Base-by-base conservation (phyloP, 2,329 filamentous ascomycete species). In the Sporothrix euskadiensis region DNA sequence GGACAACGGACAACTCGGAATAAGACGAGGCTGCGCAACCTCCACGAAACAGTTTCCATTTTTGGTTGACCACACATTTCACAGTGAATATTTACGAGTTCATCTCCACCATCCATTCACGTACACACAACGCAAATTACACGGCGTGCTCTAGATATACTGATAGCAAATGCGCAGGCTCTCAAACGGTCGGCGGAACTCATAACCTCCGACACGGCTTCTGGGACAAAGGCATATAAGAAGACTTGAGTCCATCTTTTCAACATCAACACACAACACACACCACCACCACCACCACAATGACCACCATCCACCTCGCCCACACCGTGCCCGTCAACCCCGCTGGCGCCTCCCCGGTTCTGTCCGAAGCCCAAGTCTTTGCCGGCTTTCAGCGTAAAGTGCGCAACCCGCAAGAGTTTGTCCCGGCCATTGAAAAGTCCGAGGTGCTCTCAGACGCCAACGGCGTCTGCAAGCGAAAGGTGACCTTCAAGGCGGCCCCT, bases 301-400 rank as follows among this genome's bases (percentile, higher is more conserved):
- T 82, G 81, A 79, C 80, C n/a, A 79, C 76, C 56, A 75, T 81
- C 71, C 59, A 74, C 63, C 70, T 74, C 44, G 75, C 76, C 35
- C 80, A 81, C 76, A 81, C 80, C 0, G 77, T 78, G 0, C 79
- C 80, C 22, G 78, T 81, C 75, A 82, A 82, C 77, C 78, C 79
- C 12, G 41, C 76, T n/a, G 78, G 78, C 56, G 75, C 75, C 12
- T 32, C 73, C 14, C 80, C 79, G 0, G 56, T 75, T 12, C 77
- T 82, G 6, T 78, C 77, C 1, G 75, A 77, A 44, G 26, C 77
- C 4, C 80, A 82, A 56, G 75, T 81, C 47, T 82, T 80, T 79
- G 77, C 78, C 12, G 81, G 79, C 30, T 77, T 82, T 14, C 76
- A 80, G 78, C 77, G 78, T 76, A 82, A 82, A 73, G 77, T 81